Percentiles rank a stretch among this genome's conserved stretches.
Evolutionary conservation across 1,284 basidiomycete genomes (phyloP).

Genomic region (Leccinum solheimii): DNA sequence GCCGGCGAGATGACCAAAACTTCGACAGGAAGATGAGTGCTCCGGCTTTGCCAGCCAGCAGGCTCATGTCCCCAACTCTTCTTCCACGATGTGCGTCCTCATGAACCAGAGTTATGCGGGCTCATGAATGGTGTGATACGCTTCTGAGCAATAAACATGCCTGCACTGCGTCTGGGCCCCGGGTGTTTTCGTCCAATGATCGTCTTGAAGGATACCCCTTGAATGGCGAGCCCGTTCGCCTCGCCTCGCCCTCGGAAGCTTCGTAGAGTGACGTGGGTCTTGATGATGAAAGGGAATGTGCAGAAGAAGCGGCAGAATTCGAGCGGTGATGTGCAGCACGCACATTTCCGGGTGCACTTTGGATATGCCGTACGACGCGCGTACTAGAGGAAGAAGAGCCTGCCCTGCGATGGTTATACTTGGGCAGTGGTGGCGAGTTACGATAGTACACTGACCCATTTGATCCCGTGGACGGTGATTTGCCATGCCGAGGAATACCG

Average conservation of each 20-base stretch:
- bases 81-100: conserved; percentile 80
- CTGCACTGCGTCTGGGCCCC: conserved; percentile 42
- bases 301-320: conserved; percentile 72
- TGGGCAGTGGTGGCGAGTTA: conserved; percentile 65
- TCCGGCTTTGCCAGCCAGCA: conserved; percentile 77
- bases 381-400: conserved; percentile 73
- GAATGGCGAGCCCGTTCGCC: conserved; percentile 54
- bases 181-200: conserved; percentile 48
- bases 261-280: conserved; percentile 76
- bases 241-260: conserved; percentile 61
- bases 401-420: conserved; percentile 62
- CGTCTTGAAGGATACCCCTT: conserved; percentile 41
- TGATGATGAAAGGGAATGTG: conserved; percentile 69
- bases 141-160: conserved; percentile 74
- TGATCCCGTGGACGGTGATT: conserved; percentile 75
- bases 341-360: conserved; percentile 37
- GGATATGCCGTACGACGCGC: conserved; percentile 67
- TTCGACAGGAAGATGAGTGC: conserved; percentile 68
- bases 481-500: conserved; percentile 52
- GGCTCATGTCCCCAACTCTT: conserved; percentile 84
- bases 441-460: conserved; percentile 64
- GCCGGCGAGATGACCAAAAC: conserved; percentile 65
- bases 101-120: conserved; percentile 42
- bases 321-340: conserved; percentile 58
- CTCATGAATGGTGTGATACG: conserved; percentile 65